These are phyloP conservation scores for Drechslera avenae DNA, from an alignment of 2,329 filamentous ascomycete species.

Conservation along the genomic window DNA sequence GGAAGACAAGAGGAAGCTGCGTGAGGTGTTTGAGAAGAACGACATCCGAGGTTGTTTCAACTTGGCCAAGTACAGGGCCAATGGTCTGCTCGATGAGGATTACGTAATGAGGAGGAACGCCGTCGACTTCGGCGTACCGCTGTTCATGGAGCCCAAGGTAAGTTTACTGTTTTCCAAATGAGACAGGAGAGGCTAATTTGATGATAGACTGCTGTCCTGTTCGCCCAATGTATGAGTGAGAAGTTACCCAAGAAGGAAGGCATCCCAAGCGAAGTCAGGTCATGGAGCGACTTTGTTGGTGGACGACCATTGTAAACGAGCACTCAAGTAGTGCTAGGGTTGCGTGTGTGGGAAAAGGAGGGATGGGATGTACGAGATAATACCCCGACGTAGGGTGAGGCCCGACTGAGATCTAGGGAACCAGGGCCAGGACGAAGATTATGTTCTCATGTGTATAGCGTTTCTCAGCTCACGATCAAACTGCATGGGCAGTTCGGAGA, in stretches of 20 bases:
- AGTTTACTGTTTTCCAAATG: slow-evolving; percentile 42
- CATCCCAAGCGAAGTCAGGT: slow-evolving; percentile 87
- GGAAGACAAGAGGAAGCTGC: slow-evolving; percentile 90
- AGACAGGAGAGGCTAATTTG: slow-evolving; percentile 22
- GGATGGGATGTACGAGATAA: slow-evolving; percentile 13
- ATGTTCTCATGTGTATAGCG: slow-evolving; percentile 23
- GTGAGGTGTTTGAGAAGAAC: slow-evolving; percentile 96
- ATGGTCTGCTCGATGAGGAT: slow-evolving; percentile 86
- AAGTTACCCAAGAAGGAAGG: slow-evolving; percentile 89
- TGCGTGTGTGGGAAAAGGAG: neutral
- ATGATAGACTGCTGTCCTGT: slow-evolving; percentile 85
- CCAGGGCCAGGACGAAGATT: slow-evolving; percentile 5
- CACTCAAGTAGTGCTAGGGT: neutral
- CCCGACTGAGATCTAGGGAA: neutral
- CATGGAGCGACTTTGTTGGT: slow-evolving; percentile 95
- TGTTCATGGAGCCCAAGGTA: slow-evolving; percentile 99
- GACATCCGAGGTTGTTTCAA: slow-evolving; percentile 97
- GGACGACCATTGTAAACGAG: slow-evolving; percentile 38
- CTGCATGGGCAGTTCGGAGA: slow-evolving; percentile 8
- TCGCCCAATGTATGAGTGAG: slow-evolving; percentile 95
- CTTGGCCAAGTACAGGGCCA: slow-evolving; percentile 80
- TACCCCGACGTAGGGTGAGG: slow-evolving; percentile 12
- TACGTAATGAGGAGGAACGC: slow-evolving; percentile 99
- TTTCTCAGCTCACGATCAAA: slow-evolving; percentile 12
- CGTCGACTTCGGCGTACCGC: slow-evolving; percentile 94